Base-by-base conservation (phyloP, 2,329 filamentous ascomycete genomes). In the Didymella pinodella region DNA sequence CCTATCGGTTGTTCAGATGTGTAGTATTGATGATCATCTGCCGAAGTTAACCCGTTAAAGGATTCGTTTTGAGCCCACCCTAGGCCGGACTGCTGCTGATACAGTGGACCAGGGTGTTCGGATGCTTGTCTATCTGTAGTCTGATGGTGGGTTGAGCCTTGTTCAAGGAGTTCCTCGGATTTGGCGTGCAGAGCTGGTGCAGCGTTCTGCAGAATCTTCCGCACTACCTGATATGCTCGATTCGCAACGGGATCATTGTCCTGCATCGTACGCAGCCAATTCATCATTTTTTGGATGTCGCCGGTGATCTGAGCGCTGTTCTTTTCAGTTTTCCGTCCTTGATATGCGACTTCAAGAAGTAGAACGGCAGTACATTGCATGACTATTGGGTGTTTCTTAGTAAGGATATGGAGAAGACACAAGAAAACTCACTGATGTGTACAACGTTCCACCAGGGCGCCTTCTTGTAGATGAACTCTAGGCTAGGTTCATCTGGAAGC, bases 371-470 rank as follows among this genome's bases (percentile, higher is more conserved):
- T 62, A 7, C 77, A 73, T 62, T 80, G 78, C 68, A 79, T 75
- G 7, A 79, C 68, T 32, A 7, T 14, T 11, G 3, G 26, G 20
- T 2, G 20, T 4, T 2, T 8, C 8, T 14, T 18, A n/a, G n/a
- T n/a, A n/a, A n/a, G n/a, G n/a, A n/a, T n/a, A n/a, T n/a, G n/a
- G n/a, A n/a, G n/a, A n/a, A n/a, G n/a, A n/a, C n/a, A n/a, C 29
- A 4, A 12, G 7, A 8, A 45, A 12, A 63, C 66, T 59, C 56
- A 71, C 68, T 62, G 11, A 74, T 69, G 53, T 79, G 77, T 12
- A 79, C 58, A 1, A 77, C 50, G n/a, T 69, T 75, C 77, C 77
- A 80, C 78, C 78, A 80, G 3, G 78, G 78, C 5, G 65, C 70
- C 7, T 64, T 67, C 18, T 59, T 46, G 52, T 78, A 78, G 2